Base-by-base conservation (phyloP, 352 stramenopile species). In the Phytophthora pluvialis region DNA sequence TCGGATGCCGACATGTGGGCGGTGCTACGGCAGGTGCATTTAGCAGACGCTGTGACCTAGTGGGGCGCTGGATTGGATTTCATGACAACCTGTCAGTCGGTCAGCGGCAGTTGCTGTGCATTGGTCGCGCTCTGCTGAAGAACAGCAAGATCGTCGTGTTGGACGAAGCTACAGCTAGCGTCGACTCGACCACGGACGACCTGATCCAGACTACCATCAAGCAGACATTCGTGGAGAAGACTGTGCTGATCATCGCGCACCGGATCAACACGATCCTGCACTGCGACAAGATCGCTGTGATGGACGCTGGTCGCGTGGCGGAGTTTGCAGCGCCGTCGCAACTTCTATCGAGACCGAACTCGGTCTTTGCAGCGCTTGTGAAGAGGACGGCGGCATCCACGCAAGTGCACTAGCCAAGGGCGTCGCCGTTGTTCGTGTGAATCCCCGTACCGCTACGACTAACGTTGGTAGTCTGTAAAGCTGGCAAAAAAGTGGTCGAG, bases 41-140 rank as follows among this genome's bases (percentile, higher is more conserved):
- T 84, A 88, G 38, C 64, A 78, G 44, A 89, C 43, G 92, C n/a
- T 8, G 65, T 77, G 78, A 97, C 60, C 83, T 93, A 49, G 76
- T 73, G 59, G 66, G 64, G 66, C 13, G 33, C 52, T 21, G 82
- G 82, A 9, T 78, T 99, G 25, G 82, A 95, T 56, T 88, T 94
- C 16, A 49, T 84, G 89, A 70, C 33, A 70, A 70, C 9, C 39
- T 70, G 38, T 70, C 53, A 1, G 61, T 70, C 32, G 61, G 53
- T 7, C 90, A 99, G 72, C 72, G 95, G 3, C 96, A 99, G 67
- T 78, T 99, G 4, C 47, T 99, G 1, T 99, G 95, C 25, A 98
- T 99, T 60, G 95, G 91, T 5, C 80, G 96, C 40, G 97, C 94
- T 11, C 66, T 99, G 12, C 64, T 99, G 4, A 85, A 93, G 16